A percentile compares a stretch with the other conserved stretches of the same genome.
Evolutionary conservation across 306 rosid species (phyloP).

Genomic region (Lotus japonicus): DNA sequence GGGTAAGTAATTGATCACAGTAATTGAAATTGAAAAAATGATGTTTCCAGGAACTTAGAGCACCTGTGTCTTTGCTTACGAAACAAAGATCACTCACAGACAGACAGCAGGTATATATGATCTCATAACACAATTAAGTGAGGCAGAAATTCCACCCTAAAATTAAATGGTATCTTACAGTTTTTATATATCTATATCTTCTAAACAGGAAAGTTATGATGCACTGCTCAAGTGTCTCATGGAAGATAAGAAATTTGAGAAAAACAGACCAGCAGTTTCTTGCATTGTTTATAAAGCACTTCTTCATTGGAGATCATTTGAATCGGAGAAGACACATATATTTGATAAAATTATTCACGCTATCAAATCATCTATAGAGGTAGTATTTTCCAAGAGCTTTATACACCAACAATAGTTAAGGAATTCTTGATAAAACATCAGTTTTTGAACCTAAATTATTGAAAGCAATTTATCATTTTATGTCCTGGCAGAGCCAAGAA

Average conservation of each 20-base stretch:
- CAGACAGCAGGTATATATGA: conserved; percentile 77
- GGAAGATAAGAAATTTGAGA: conserved; percentile 66
- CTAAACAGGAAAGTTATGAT: conserved; percentile 73
- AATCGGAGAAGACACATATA: conserved; percentile 72
- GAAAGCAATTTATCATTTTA: conserved; percentile 7
- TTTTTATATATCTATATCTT: not conserved
- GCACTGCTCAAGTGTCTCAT: conserved; percentile 69
- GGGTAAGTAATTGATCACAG: not conserved
- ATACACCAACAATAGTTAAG: not conserved
- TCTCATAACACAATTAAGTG: conserved; percentile 8
- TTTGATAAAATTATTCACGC: conserved; percentile 70
- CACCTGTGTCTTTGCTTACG: conserved; percentile 38
- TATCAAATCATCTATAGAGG: conserved; percentile 65
- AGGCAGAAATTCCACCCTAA: not conserved
- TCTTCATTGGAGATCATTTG: conserved; percentile 90
- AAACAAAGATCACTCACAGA: conserved; percentile 81
- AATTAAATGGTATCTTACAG: conserved; percentile 10
- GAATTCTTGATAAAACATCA: not conserved
- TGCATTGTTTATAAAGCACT: conserved; percentile 70
- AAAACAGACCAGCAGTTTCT: conserved; percentile 66
- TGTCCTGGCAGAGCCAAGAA: conserved; percentile 48
- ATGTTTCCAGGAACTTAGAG: conserved; percentile 50
- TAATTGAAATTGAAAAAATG: conserved; percentile 9
- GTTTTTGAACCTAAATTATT: not conserved
- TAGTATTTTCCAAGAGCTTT: conserved; percentile 19